Conservation (phyloP, 202 grass and related monocot genomes). For the Zoysia matrella region DNA sequence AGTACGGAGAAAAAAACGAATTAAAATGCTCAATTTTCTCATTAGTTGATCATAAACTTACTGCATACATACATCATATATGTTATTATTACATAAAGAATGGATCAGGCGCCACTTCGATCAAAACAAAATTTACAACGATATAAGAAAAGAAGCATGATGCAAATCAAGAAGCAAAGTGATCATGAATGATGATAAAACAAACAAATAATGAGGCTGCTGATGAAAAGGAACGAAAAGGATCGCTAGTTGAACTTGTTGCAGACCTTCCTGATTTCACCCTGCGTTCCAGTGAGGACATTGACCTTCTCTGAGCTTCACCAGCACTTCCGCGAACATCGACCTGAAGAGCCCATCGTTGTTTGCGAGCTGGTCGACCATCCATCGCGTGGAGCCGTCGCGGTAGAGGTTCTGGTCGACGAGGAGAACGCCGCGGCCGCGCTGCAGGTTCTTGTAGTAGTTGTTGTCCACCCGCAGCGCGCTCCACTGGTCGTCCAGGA, state of each 20-base stretch:
- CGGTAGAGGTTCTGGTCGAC: too few relatives aligned
- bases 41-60: neutral
- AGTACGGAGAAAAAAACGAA: neutral
- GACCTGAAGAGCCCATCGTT: constrained; percentile 20
- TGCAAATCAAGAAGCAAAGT: neutral
- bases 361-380: constrained; percentile 43
- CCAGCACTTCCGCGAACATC: constrained; percentile 37
- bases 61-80: neutral
- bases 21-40: neutral
- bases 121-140: neutral
- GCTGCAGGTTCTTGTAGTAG: too few relatives aligned
- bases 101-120: neutral
- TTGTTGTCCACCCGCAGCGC: too few relatives aligned
- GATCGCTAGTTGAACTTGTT: constrained; percentile 45
- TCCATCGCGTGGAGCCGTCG: neutral
- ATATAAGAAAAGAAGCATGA: neutral
- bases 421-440: too few relatives aligned
- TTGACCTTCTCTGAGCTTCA: constrained; percentile 61
- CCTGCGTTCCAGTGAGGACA: constrained; percentile 56
- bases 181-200: too few relatives aligned
- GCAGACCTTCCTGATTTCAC: constrained; percentile 68
- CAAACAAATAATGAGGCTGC: too few relatives aligned
- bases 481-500: too few relatives aligned
- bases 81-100: neutral
- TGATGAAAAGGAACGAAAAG: too few relatives aligned